Evolutionary conservation across 805 yeast species (phyloP).

Genomic region (Candida vaughaniae): DNA sequence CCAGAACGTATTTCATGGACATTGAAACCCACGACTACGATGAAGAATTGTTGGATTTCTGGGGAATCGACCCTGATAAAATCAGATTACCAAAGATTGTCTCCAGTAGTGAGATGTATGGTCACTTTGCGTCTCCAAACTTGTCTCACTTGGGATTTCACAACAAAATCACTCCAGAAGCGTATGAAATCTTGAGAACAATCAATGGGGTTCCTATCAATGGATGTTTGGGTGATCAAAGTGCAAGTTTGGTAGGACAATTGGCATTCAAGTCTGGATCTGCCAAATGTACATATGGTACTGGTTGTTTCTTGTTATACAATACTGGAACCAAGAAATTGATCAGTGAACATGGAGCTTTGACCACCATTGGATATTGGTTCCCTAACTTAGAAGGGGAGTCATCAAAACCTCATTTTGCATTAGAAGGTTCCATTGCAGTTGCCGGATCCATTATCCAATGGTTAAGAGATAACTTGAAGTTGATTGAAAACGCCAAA

Average conservation of each 20-base stretch:
- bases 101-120: conserved; percentile 77
- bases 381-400: conserved; percentile 62
- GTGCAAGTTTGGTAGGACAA: conserved; percentile 92
- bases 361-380: conserved; percentile 91
- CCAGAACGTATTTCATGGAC: conserved; percentile 88
- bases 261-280: conserved; percentile 79
- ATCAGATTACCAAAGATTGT: conserved; percentile 73
- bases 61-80: conserved; percentile 71
- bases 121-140: conserved; percentile 64
- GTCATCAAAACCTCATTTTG: conserved; percentile 67
- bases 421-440: conserved; percentile 93
- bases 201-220: conserved; percentile 70
- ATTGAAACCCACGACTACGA: conserved; percentile 75
- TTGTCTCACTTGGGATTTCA: conserved; percentile 51
- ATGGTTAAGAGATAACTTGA: conserved; percentile 90
- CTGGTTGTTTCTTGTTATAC: conserved; percentile 88
- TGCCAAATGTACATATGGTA: conserved; percentile 95
- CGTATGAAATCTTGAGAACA: conserved; percentile 47
- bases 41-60: conserved; percentile 67
- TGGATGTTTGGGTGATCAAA: conserved; percentile 93
- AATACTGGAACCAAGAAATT: conserved; percentile 79
- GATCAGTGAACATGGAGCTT: conserved; percentile 73
- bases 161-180: conserved; percentile 50
- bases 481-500: conserved; percentile 73
- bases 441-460: conserved; percentile 94